Conservation (phyloP, 257 asterid species). For the Rauvolfia tetraphylla region DNA sequence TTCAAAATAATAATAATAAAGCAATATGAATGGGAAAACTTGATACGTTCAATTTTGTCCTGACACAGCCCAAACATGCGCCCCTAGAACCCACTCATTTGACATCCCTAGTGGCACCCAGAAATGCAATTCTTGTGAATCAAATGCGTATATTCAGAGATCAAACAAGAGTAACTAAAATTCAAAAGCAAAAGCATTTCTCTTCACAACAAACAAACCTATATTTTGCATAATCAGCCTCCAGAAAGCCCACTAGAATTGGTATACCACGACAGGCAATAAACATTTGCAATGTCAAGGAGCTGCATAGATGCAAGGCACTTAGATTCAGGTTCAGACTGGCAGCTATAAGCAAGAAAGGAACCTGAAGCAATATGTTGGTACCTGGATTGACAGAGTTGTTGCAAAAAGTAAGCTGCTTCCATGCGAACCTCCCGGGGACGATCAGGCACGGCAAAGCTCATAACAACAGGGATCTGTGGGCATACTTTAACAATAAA, state of each 20-base stretch:
- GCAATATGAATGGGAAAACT: background rate
- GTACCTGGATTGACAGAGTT: constrained; percentile 97
- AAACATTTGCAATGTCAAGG: constrained; percentile 93
- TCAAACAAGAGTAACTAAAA: constrained; percentile 7
- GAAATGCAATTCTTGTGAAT: background rate
- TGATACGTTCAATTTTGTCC: background rate
- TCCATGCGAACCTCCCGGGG: constrained; percentile 95
- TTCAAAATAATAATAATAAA: no score
- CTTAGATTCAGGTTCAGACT: constrained; percentile 18
- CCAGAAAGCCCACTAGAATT: constrained; percentile 91
- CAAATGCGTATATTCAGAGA: constrained; percentile 2
- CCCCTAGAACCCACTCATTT: background rate
- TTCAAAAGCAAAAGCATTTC: background rate
- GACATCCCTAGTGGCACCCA: background rate
- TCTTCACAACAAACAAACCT: constrained; percentile 48
- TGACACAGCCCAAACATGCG: background rate
- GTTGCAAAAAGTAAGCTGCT: constrained; percentile 94
- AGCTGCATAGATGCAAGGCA: constrained; percentile 50
- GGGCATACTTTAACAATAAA: background rate
- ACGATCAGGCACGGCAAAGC: constrained; percentile 91
- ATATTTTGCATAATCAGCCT: constrained; percentile 95
- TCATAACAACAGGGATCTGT: constrained; percentile 90
- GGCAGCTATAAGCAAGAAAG: constrained; percentile 11
- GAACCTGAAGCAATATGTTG: constrained; percentile 12
- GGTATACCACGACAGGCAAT: constrained; percentile 98